These are phyloP conservation scores for Yamadazyma olivae DNA, from an alignment of 805 yeast species.

Conservation along the genomic window DNA sequence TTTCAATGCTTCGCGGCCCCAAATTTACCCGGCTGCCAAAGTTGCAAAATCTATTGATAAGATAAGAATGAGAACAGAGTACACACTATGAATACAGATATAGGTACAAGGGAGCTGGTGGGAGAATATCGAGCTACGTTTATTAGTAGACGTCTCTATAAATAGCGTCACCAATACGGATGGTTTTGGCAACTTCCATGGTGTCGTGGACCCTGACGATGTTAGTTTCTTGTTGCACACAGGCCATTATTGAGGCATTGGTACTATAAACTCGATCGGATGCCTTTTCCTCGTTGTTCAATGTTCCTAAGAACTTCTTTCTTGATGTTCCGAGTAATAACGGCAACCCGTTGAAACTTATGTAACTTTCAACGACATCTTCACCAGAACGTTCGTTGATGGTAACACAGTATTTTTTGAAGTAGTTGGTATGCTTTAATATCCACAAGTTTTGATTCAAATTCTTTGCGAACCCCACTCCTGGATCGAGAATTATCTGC, in stretches of 20 bases:
- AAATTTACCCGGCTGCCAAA: too few species aligned
- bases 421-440: constrained; percentile 47
- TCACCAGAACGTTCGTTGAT: constrained; percentile 14
- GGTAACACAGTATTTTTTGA: constrained; percentile 46
- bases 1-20: too few species aligned
- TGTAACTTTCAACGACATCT: constrained; percentile 20
- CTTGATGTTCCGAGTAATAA: constrained; percentile 85
- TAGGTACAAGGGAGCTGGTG: too few species aligned
- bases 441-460: constrained; percentile 65
- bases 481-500: constrained; percentile 94
- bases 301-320: constrained; percentile 77
- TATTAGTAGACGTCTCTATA: constrained; percentile 44
- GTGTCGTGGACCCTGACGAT: constrained; percentile 90
- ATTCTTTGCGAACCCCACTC: constrained; percentile 92
- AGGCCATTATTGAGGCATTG: constrained; percentile 67
- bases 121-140: too few species aligned
- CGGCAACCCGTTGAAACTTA: constrained; percentile 55
- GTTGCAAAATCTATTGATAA: too few species aligned
- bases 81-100: too few species aligned
- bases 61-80: too few species aligned
- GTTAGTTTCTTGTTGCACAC: constrained; percentile 71
- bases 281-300: constrained; percentile 58
- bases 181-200: constrained; percentile 43
- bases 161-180: constrained; percentile 70
- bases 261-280: constrained; percentile 72